Base-by-base conservation (phyloP, 108 stramenopile genomes). In the Nannochloropsis gaditana region DNA sequence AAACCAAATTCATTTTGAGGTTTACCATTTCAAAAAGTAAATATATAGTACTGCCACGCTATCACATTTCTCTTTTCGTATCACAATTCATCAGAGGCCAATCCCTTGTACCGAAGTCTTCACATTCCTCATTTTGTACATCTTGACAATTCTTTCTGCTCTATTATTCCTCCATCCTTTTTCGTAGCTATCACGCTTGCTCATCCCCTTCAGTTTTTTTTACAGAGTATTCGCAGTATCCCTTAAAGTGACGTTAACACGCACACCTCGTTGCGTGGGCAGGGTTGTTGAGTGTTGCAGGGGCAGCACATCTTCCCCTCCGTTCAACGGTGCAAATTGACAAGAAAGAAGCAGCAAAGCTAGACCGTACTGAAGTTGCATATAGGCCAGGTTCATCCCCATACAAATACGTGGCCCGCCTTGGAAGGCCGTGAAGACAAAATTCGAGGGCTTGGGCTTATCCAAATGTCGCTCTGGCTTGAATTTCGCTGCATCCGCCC, bases 391-490 rank as follows among this genome's bases (percentile, higher is more conserved):
- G 43, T 86, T 82, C 73, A 82, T 41, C 31, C 86, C 86, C 21
- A 86, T 42, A 43, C 86, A 86, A 43, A 80, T 83, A 3, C 86
- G 86, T 0, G 80, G 80, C 5, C 86, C 86, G 21, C 80, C 86
- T 10, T 79, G 84, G 83, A 88, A 88, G 8, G 84, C 84, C 4
- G 83, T 85, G 42, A 85, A 84, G 44, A 82, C 79, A 43, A 45
- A 85, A 11, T 80, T 47, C 31, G 84, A 85, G 41, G 87, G 87
- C 79, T 88, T 88, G 0, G 84, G 41, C 8, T 84, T 44, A 44
- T 90, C 89, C 17, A 87, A 42, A 45, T 91, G 92, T 9, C 93
- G 82, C 50, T 91, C 90, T 17, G 93, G 93, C 44, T 82, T 85
- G 80, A 91, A 91, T 73, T 88, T 84, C 5, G 19, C n/a, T 10